Evolutionary conservation across 2,329 filamentous ascomycete genomes (phyloP), one percentile per base, ranked within the genome.

Genomic region (Alternaria ethzedia): DNA sequence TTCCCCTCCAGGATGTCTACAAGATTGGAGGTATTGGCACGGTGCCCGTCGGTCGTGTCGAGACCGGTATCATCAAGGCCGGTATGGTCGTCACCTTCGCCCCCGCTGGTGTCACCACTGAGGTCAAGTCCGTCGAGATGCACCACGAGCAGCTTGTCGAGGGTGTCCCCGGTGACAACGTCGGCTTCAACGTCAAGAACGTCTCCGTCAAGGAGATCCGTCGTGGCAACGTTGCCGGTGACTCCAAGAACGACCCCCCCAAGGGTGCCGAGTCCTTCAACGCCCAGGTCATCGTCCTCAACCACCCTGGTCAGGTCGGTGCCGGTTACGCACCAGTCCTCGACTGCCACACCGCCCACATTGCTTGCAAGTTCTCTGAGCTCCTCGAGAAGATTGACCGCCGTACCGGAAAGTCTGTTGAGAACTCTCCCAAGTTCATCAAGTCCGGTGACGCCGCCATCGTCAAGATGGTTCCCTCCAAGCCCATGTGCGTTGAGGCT

Each of bases 121-220:
- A 99, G 93, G 96, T 98, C 90, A 99, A 99, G 94, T 98, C 95
- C 86, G 96, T 99, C 81, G 96, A 99, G 89, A 99, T 99, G 96
- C 95, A 97, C 91, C 95, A 98, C 94, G 93, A 97, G 89, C 94
- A 97, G 91, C 94, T 99, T 78, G 69, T 83, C 74, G 91, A 97
- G 90, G 96, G 96, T 92, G 82, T 92, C 75, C 96, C 96, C 82
- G 96, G 96, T 91, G 96, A 99, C 93, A 99, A 99, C 89, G 96
- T 99, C 85, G 96, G 96, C 81, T 99, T 99, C 94, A 99, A 99
- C 93, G 95, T 99, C 88, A 99, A 99, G 94, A 99, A 99, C 96
- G 96, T 99, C 82, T 98, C 96, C 86, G 96, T 99, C 88, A 99
- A 99, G 94, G 96, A 99, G 85, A 97, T 99, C 83, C 96, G 96